Conservation (phyloP, 1,139 yeast genomes). For the Arxiozyma telluris region DNA sequence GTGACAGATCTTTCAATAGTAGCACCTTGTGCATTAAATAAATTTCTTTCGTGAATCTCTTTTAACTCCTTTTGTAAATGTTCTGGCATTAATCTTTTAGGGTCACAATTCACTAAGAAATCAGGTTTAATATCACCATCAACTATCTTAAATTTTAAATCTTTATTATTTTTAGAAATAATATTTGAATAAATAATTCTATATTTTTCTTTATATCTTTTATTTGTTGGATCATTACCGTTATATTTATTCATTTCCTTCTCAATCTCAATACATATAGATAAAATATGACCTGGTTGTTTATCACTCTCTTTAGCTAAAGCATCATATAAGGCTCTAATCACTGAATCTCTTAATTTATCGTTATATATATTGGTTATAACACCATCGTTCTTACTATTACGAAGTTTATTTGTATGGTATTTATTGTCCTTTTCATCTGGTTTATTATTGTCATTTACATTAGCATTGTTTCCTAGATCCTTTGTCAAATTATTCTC, state of each 20-base stretch:
- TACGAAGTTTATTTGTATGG: conserved; percentile 51
- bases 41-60: conserved; percentile 75
- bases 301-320: conserved; percentile 67
- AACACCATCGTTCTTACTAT: conserved; percentile 73
- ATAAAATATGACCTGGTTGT: conserved; percentile 50
- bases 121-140: conserved; percentile 56
- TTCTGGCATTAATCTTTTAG: conserved; percentile 93
- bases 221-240: conserved; percentile 23
- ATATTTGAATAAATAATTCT: conserved; percentile 77
- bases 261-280: conserved; percentile 66
- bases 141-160: conserved; percentile 60
- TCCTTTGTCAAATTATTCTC: not conserved
- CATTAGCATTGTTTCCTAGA: too few relatives aligned
- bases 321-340: conserved; percentile 79
- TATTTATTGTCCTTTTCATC: conserved; percentile 28
- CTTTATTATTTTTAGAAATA: conserved; percentile 83
- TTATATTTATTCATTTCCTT: conserved; percentile 40
- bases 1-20: conserved; percentile 93
- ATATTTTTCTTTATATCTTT: conserved; percentile 62
- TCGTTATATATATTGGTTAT: conserved; percentile 60
- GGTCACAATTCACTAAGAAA: conserved; percentile 68
- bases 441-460: not conserved
- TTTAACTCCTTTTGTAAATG: conserved; percentile 76
- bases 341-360: conserved; percentile 73
- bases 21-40: conserved; percentile 98